A percentile compares a stretch with the other conserved stretches of the same genome.
These are phyloP conservation scores for Penicillium canariense DNA, from an alignment of 495 filamentous ascomycete species.

Conservation along the genomic window DNA sequence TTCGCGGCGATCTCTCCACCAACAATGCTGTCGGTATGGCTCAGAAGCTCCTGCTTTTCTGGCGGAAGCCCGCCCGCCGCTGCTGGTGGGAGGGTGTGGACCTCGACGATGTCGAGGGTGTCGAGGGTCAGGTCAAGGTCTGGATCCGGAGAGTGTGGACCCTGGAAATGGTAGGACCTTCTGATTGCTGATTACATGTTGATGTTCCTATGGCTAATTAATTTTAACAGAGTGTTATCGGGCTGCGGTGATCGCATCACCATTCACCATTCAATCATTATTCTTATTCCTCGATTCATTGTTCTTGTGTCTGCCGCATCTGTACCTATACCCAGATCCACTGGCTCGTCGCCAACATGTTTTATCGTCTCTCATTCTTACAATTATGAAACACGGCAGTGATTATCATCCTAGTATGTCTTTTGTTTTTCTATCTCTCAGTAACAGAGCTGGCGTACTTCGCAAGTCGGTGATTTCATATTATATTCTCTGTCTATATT, in stretches of 20 bases:
- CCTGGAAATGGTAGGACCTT: slow-evolving; percentile 79
- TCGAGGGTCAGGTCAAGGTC: slow-evolving; percentile 90
- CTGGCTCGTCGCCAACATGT: slow-evolving; percentile 15
- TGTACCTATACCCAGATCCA: slow-evolving; percentile 31
- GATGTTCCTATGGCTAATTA: slow-evolving; percentile 22
- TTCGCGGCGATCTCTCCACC: slow-evolving; percentile 71
- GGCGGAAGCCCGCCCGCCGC: slow-evolving; percentile 91
- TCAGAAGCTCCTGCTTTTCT: slow-evolving; percentile 96
- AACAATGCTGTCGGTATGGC: slow-evolving; percentile 94
- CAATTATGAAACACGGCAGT: slow-evolving; percentile 2
- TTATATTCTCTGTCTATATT: slow-evolving; percentile 15
- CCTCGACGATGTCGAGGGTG: slow-evolving; percentile 81
- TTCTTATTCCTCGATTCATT: not conserved
- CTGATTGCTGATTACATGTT: not conserved
- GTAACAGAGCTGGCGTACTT: slow-evolving; percentile 22
- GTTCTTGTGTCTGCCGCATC: slow-evolving; percentile 22
- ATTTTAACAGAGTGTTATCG: slow-evolving; percentile 71
- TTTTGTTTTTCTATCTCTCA: slow-evolving; percentile 7
- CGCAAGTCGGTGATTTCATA: slow-evolving; percentile 13
- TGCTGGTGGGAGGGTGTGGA: slow-evolving; percentile 99
- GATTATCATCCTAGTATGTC: not conserved
- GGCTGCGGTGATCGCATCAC: slow-evolving; percentile 60
- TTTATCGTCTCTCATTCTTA: slow-evolving; percentile 19
- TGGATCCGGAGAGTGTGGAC: slow-evolving; percentile 99
- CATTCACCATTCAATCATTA: not conserved